Conservation (phyloP, 805 yeast genomes). For the Yarrowia osloensis region DNA sequence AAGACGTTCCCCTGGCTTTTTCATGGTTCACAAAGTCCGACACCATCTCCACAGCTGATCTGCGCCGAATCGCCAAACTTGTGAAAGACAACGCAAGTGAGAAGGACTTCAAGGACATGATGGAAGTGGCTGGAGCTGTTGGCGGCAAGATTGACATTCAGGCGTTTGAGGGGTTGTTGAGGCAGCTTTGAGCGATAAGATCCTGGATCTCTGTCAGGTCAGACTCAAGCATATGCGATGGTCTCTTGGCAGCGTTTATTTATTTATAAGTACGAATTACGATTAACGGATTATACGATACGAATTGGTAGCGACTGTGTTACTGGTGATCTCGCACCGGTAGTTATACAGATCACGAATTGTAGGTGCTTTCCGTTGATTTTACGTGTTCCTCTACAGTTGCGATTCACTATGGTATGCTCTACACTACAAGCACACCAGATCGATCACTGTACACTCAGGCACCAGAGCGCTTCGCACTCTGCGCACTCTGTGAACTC, state of each 20-base stretch:
- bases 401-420: too few species aligned
- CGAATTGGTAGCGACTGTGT: too few species aligned
- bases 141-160: constrained; percentile 10
- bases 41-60: constrained; percentile 38
- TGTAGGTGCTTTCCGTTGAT: too few species aligned
- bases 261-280: too few species aligned
- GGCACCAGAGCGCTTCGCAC: too few species aligned
- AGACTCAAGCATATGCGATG: background rate
- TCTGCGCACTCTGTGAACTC: too few species aligned
- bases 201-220: background rate
- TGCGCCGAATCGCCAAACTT: constrained; percentile 36
- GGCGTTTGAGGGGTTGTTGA: background rate
- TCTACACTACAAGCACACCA: too few species aligned
- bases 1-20: background rate
- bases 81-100: constrained; percentile 39
- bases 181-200: constrained; percentile 29
- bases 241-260: background rate
- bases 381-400: too few species aligned
- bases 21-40: constrained; percentile 30
- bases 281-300: too few species aligned
- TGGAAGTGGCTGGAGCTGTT: constrained; percentile 36
- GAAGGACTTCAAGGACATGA: constrained; percentile 42
- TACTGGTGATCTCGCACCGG: too few species aligned
- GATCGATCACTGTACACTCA: too few species aligned
- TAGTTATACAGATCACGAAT: too few species aligned